Base-by-base conservation (phyloP, 768 basidiomycete species). In the Trametes coccinea region DNA sequence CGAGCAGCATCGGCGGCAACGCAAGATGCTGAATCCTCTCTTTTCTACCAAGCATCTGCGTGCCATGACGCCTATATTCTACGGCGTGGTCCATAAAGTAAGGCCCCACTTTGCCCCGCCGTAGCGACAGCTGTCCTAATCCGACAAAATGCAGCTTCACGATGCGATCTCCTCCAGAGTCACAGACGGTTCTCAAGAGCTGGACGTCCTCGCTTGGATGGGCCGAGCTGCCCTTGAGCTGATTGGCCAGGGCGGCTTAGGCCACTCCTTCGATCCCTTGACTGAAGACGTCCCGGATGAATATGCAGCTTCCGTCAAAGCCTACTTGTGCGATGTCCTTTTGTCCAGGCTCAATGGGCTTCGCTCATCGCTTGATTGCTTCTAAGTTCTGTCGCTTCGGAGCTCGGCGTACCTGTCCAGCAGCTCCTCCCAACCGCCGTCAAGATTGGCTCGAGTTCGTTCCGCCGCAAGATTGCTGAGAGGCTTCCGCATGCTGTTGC, bases 221-320 rank as follows among this genome's bases (percentile, higher is more conserved):
- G 67, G 76, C 9, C 73, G 82, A 4, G 70, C 76, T 10, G 79
- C 82, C 13, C 71, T 83, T 6, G 81, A 84, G 62, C 70, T 70
- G 17, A 49, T 64, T 31, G 62, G 79, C 4, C 80, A 79, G 70
- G 75, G 76, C 29, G 80, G 82, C 2, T 72, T 83, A 17, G 77
- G 77, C 0, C 71, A 71, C 53, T 73, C 75, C 0, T 76, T 77
- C 56, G 74, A 76, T 45, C 52, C 63, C 9, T 69, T 82, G 8
- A 65, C 59, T 6, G 74, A 74, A 47, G 73, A 75, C 0, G 73
- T n/a, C 17, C 22, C 62, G 37, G 55, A 64, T 50, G 53, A 50
- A 34, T 56, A 46, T 16, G 58, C 43, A 1, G 58, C 56, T 0
- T 29, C 53, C 0, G 30, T 64, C 48, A 64, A 64, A 41, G 43